These are phyloP conservation scores for Globisporangium barbulae DNA, from an alignment of 352 stramenopile species.

Conservation along the genomic window DNA sequence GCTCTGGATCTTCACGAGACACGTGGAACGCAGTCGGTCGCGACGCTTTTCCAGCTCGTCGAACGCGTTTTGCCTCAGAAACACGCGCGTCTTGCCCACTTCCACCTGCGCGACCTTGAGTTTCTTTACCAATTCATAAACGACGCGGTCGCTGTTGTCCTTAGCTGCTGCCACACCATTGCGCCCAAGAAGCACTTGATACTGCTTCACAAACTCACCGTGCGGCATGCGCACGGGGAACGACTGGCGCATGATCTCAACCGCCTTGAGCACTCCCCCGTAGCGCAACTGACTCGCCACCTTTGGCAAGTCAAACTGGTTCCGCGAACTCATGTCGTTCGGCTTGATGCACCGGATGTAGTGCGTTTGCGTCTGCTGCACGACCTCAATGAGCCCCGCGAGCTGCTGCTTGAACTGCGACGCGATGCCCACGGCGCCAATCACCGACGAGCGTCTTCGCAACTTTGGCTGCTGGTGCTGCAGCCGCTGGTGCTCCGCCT, in stretches of 20 bases:
- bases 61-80: conserved; percentile 61
- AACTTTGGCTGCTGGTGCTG: conserved; percentile 44
- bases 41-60: conserved; percentile 56
- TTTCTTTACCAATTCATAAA: conserved; percentile 25
- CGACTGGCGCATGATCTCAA: conserved; percentile 82
- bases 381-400: conserved; percentile 88
- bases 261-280: conserved; percentile 79
- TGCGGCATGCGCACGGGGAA: conserved; percentile 81
- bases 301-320: conserved; percentile 86
- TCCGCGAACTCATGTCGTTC: conserved; percentile 91
- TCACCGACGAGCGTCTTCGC: conserved; percentile 60
- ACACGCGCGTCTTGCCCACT: conserved; percentile 66
- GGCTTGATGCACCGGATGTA: conserved; percentile 99
- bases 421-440: conserved; percentile 73
- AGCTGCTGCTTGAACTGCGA: conserved; percentile 94
- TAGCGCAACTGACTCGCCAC: conserved; percentile 80
- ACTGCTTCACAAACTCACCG: conserved; percentile 59
- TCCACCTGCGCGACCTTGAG: conserved; percentile 45
- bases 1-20: conserved; percentile 42
- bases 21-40: conserved; percentile 28
- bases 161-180: neutral
- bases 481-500: conserved; percentile 29
- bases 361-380: conserved; percentile 94
- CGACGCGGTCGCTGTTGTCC: conserved; percentile 8
- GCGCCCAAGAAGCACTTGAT: conserved; percentile 26